Evolutionary conservation across 306 rosid genomes (phyloP).

Genomic region (Argentina anserina): DNA sequence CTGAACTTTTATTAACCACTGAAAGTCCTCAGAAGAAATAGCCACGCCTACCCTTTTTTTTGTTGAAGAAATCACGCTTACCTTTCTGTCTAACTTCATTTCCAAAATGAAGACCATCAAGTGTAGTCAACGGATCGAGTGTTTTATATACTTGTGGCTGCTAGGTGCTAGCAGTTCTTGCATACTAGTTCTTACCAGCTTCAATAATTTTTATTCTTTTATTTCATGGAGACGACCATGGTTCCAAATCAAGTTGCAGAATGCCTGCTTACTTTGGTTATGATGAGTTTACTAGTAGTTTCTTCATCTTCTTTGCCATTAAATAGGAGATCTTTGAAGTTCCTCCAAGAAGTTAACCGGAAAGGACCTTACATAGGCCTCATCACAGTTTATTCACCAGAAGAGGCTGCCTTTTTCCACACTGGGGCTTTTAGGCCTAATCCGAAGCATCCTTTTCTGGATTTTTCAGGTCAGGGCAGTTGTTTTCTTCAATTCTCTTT

Average conservation of each 20-base stretch:
- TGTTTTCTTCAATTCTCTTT: background rate
- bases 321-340: conserved; percentile 4
- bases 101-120: background rate
- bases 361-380: conserved; percentile 41
- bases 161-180: no score
- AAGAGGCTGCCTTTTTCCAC: conserved; percentile 36
- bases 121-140: background rate
- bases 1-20: background rate
- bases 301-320: conserved; percentile 19
- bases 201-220: background rate
- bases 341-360: conserved; percentile 25
- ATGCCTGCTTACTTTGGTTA: conserved; percentile 8
- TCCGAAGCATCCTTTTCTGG: conserved; percentile 35
- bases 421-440: conserved; percentile 32
- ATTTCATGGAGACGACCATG: background rate
- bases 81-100: background rate
- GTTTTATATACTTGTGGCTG: background rate
- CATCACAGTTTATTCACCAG: conserved; percentile 34
- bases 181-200: background rate
- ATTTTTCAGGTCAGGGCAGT: conserved; percentile 30
- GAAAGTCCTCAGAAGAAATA: background rate
- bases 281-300: background rate
- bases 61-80: no score
- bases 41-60: background rate
- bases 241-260: background rate